Conservation (phyloP, 164 flowering plant genomes). For the Vitis vinifera region DNA sequence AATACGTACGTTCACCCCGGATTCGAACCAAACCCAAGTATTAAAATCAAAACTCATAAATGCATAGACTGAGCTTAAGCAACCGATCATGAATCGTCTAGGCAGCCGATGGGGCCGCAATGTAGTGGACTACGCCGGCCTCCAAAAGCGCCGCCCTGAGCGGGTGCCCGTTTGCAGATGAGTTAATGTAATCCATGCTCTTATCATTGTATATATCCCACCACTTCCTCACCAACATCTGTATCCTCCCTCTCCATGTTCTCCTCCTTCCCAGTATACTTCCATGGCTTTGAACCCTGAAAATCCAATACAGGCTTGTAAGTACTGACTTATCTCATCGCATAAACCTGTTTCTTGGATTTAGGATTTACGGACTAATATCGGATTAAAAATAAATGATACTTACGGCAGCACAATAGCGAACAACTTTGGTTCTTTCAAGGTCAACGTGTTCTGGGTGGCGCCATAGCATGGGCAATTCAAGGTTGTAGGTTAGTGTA, state of each 20-base stretch:
- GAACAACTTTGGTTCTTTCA: slow-evolving; percentile 53
- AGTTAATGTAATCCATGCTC: slow-evolving; percentile 44
- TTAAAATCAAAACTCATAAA: no score
- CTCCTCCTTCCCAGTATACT: slow-evolving; percentile 76
- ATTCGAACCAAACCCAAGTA: no score
- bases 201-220: slow-evolving; percentile 71
- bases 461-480: slow-evolving; percentile 60
- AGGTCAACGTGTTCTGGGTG: slow-evolving; percentile 54
- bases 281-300: slow-evolving; percentile 84
- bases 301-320: slow-evolving; percentile 6
- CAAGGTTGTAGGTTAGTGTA: slow-evolving; percentile 49
- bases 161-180: slow-evolving; percentile 4
- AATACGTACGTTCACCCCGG: no score
- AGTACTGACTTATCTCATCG: no score
- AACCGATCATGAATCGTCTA: slow-evolving; percentile 2
- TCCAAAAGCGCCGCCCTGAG: slow-evolving; percentile 35
- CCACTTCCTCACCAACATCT: slow-evolving; percentile 72
- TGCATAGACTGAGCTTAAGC: no score
- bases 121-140: slow-evolving; percentile 30
- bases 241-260: slow-evolving; percentile 83
- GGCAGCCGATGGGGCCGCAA: slow-evolving; percentile 55
- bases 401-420: slow-evolving; percentile 64
- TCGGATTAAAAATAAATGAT: no score
- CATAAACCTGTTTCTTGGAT: no score
- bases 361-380: no score